Evolutionary conservation across 805 yeast species (phyloP).

Genomic region (Saturnispora bothae): DNA sequence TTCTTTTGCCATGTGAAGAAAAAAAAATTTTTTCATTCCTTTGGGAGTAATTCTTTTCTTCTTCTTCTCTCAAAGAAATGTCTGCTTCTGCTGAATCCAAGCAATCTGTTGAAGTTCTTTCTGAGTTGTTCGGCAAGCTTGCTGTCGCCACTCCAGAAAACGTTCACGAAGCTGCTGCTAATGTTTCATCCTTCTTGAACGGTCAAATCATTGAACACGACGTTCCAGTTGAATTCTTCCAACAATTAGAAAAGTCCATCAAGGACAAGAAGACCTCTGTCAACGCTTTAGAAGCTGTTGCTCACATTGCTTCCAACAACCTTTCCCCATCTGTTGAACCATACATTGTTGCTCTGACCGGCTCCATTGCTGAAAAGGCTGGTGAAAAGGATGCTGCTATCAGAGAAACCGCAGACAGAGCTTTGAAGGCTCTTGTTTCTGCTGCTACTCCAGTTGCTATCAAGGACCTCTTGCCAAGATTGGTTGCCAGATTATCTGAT

Average conservation of each 20-base stretch:
- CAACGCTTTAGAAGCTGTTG: conserved; percentile 76
- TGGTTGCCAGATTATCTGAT: conserved; percentile 54
- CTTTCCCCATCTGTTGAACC: conserved; percentile 95
- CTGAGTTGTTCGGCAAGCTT: conserved; percentile 87
- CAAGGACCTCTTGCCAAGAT: conserved; percentile 78
- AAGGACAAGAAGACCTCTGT: conserved; percentile 72
- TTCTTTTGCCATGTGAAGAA: not conserved
- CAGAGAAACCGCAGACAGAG: conserved; percentile 62
- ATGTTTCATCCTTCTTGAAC: conserved; percentile 87
- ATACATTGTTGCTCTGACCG: conserved; percentile 69
- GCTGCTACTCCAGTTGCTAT: conserved; percentile 89
- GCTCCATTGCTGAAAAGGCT: conserved; percentile 60
- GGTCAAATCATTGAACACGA: conserved; percentile 98
- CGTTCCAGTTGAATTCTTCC: conserved; percentile 84
- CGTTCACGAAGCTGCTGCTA: conserved; percentile 76
- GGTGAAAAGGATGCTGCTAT: conserved; percentile 85
- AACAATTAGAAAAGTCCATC: conserved; percentile 63
- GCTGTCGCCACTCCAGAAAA: conserved; percentile 80
- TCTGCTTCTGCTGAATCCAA: conserved; percentile 43
- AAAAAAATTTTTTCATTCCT: conserved; percentile 2
- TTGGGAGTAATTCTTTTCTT: conserved; percentile 2
- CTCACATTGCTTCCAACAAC: conserved; percentile 74
- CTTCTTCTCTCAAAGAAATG: conserved; percentile 8
- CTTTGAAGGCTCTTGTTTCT: conserved; percentile 66
- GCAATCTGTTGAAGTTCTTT: conserved; percentile 69